Base-by-base conservation (phyloP, 495 filamentous ascomycete genomes). In the Aspergillus sclerotiicarbonarius region DNA sequence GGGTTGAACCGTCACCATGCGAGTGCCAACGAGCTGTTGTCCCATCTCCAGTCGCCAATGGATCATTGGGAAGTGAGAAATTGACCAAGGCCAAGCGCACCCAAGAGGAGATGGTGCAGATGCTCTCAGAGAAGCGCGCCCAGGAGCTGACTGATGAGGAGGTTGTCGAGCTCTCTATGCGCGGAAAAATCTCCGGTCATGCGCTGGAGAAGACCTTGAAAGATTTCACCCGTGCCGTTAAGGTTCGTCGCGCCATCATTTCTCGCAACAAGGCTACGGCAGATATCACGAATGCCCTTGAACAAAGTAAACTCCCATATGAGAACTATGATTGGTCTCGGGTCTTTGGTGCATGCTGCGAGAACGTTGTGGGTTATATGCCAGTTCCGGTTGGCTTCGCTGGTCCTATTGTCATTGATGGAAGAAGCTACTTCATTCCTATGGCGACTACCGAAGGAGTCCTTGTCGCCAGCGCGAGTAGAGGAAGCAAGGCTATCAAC, bases 401-500 rank as follows among this genome's bases (percentile, higher is more conserved):
- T 19, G 91, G 91, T 3, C 91, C 91, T 18, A 74, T 96, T 43
- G 84, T 87, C 31, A 90, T 96, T 62, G 91, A 96, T 63, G 91
- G 91, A 16, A 85, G 90, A 64, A 88, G 84, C 70, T 95, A 90
- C 67, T 96, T 91, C 71, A 76, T 96, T 35, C 91, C 91, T 33
- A 96, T 96, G 92, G 91, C 91, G 19, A 96, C 91, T 7, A 96
- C 92, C 13, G 91, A 96, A 73, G 91, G 91, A 71, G 91, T 96
- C 19, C 76, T 96, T 19, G 92, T 96, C 46, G 91, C 91, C 10
- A 91, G 88, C 67, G 86, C 90, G 32, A 92, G 86, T 69, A 83
- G 91, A 75, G 92, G 91, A 56, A 87, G 84, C 73, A 96, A 96
- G 67, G 91, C 91, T 45, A 96, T 96, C 76, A 96, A 96, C 66